Percentiles rank a stretch among this genome's conserved stretches.
phyloP scores from a whole-genome alignment of 345 rosid species.

The Eucalyptus regnans region DNA sequence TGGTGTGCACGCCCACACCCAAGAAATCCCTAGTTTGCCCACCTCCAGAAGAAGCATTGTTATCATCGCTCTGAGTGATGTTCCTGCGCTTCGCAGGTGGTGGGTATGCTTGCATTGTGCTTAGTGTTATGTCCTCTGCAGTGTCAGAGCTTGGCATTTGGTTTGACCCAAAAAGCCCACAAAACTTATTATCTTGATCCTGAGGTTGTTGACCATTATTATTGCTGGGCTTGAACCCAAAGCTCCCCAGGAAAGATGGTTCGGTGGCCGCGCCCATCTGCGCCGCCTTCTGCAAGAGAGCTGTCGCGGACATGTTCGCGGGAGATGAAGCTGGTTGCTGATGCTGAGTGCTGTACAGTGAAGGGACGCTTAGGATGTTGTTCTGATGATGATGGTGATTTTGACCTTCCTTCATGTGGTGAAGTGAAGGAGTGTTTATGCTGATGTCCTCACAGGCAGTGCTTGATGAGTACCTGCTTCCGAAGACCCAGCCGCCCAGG shows the following conservation, averaged over 20 bases:
- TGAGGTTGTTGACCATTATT: slow-evolving; percentile 9
- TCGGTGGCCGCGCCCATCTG: slow-evolving; percentile 66
- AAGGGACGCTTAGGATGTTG: slow-evolving; percentile 56
- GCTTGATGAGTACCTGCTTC: slow-evolving; percentile 12
- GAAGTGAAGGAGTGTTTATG: slow-evolving; percentile 13
- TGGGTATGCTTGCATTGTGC: slow-evolving; percentile 15
- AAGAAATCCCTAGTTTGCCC: slow-evolving; percentile 93
- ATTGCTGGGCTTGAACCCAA: slow-evolving; percentile 22
- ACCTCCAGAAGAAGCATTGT: slow-evolving; percentile 8
- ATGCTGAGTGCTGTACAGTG: slow-evolving; percentile 49
- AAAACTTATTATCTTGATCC: slow-evolving; percentile 37
- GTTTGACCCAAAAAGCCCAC: slow-evolving; percentile 30
- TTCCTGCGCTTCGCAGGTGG: slow-evolving; percentile 47
- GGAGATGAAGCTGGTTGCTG: slow-evolving; percentile 15
- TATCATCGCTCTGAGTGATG: slow-evolving; percentile 16
- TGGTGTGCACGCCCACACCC: slow-evolving; percentile 67
- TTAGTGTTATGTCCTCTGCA: slow-evolving; percentile 11
- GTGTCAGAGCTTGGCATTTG: not conserved
- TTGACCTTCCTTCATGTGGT: not conserved
- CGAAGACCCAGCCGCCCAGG: slow-evolving; percentile 37
- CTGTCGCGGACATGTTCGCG: slow-evolving; percentile 83
- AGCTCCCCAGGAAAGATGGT: slow-evolving; percentile 36
- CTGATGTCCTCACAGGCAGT: slow-evolving; percentile 5
- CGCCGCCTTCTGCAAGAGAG: slow-evolving; percentile 89
- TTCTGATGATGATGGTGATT: slow-evolving; percentile 15